A percentile compares a stretch with the other conserved stretches of the same genome.
These are phyloP conservation scores for Phytophthora pluvialis DNA, from an alignment of 352 stramenopile species.

Conservation along the genomic window DNA sequence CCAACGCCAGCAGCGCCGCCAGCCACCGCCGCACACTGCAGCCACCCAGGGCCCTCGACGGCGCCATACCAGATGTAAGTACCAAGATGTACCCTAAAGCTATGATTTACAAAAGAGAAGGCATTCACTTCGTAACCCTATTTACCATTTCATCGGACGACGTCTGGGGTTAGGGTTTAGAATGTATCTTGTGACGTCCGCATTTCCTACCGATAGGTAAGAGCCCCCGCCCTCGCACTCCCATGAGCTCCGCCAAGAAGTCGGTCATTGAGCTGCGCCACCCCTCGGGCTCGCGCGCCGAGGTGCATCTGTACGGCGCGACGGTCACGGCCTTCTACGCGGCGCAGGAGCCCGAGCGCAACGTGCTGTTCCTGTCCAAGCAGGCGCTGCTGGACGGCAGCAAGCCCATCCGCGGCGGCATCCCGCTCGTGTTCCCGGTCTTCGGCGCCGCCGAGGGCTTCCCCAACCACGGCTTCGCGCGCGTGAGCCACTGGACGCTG, in stretches of 20 bases:
- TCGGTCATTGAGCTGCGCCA: conserved; percentile 63
- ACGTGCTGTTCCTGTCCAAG: conserved; percentile 94
- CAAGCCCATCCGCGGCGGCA: conserved; percentile 95
- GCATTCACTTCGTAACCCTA: too few species aligned
- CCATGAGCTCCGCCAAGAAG: conserved; percentile 32
- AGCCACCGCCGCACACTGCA: conserved; percentile 28
- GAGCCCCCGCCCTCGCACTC: too few species aligned
- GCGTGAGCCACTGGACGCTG: conserved; percentile 76
- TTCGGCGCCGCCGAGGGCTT: conserved; percentile 91
- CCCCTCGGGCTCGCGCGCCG: conserved; percentile 66
- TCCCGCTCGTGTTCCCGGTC: conserved; percentile 97
- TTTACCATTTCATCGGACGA: too few species aligned
- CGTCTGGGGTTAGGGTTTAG: too few species aligned
- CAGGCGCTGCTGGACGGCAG: conserved; percentile 90
- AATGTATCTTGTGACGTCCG: not conserved
- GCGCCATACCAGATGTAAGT: not conserved
- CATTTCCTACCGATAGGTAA: not conserved
- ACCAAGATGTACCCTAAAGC: not conserved
- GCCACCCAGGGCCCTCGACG: not conserved
- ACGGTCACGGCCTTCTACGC: conserved; percentile 91
- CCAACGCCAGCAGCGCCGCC: conserved; percentile 21
- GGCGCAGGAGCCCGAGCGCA: conserved; percentile 64
- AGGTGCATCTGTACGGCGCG: conserved; percentile 92
- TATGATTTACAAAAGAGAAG: not conserved
- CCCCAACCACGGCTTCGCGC: conserved; percentile 95